These are phyloP conservation scores for Tetracentron sinense DNA, from an alignment of 164 flowering plant species.

Conservation along the genomic window DNA sequence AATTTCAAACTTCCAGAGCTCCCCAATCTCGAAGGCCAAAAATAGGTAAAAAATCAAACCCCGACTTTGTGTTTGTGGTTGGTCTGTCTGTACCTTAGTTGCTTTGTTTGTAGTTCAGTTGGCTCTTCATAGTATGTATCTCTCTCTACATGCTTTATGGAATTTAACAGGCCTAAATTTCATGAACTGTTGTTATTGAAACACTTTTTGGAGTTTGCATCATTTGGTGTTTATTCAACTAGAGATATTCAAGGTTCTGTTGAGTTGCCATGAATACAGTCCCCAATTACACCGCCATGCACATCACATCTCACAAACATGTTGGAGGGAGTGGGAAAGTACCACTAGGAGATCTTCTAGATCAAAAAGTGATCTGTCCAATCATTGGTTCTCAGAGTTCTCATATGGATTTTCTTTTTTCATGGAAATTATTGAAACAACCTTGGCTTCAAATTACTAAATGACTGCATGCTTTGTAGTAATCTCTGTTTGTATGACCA, in stretches of 20 bases:
- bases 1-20: constrained; percentile 80
- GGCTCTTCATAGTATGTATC: background rate
- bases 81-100: background rate
- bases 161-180: too few relatives aligned
- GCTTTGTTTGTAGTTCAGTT: background rate
- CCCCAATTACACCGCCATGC: too few relatives aligned
- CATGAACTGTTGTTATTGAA: too few relatives aligned
- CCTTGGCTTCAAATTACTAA: background rate
- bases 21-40: constrained; percentile 81
- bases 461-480: background rate
- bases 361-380: background rate
- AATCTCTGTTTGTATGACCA: too few relatives aligned
- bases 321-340: too few relatives aligned
- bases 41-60: constrained; percentile 50
- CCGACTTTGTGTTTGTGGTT: background rate
- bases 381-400: background rate
- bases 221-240: too few relatives aligned
- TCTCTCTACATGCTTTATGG: too few relatives aligned
- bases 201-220: too few relatives aligned
- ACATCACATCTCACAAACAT: too few relatives aligned
- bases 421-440: background rate
- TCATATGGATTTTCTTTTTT: background rate
- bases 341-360: too few relatives aligned
- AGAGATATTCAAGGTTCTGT: too few relatives aligned
- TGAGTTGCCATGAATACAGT: too few relatives aligned